phyloP scores from a whole-genome alignment of 768 basidiomycete genomes.

The Suillus alpinus region DNA sequence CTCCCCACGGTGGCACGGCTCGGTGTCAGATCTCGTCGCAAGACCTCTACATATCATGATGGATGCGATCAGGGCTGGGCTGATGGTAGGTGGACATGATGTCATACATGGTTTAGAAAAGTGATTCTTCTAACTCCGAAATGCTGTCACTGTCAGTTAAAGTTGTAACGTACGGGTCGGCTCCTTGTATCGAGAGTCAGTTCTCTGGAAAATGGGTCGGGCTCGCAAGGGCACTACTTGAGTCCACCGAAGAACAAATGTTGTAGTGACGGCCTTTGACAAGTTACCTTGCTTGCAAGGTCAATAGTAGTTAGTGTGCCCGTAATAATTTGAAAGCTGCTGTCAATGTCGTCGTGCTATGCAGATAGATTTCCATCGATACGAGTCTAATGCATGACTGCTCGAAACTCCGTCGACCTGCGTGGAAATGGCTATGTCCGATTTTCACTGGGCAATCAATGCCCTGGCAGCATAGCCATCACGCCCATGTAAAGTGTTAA shows the following conservation, averaged over 20 bases:
- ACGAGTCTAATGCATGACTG: too few species aligned
- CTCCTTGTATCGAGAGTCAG: neutral
- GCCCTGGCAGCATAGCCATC: too few species aligned
- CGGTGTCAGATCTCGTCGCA: neutral
- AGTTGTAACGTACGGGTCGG: neutral
- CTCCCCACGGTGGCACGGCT: neutral
- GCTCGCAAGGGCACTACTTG: neutral
- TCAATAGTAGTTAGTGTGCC: too few species aligned
- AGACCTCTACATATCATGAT: neutral
- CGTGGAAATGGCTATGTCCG: too few species aligned
- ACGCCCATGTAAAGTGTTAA: too few species aligned
- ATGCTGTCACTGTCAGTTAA: neutral
- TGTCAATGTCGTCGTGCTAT: neutral
- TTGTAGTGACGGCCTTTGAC: neutral
- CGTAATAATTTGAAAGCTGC: neutral
- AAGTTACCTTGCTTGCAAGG: neutral
- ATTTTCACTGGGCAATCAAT: too few species aligned
- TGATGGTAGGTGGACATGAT: neutral
- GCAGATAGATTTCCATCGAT: too few species aligned
- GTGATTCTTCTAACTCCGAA: neutral
- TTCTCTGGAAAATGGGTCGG: neutral
- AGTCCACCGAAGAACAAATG: neutral
- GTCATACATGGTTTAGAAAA: neutral
- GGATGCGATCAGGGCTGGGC: neutral
- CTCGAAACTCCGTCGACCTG: too few species aligned